These are phyloP conservation scores for Boletus mariae DNA, from an alignment of 1,284 basidiomycete genomes.

Conservation along the genomic window DNA sequence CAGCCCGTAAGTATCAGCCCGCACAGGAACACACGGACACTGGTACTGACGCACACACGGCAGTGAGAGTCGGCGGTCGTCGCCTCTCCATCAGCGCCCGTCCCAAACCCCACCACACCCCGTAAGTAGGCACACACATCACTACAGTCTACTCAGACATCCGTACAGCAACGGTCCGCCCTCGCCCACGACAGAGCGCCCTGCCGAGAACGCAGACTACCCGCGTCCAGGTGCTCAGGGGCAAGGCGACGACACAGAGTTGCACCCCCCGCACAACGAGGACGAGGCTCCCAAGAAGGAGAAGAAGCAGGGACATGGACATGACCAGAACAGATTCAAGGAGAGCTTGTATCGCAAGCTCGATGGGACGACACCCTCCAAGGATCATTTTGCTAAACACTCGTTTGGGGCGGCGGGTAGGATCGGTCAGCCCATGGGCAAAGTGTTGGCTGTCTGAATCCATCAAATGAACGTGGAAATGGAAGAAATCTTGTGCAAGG, in stretches of 20 bases:
- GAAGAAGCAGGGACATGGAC: constrained; percentile 43
- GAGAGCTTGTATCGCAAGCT: constrained; percentile 45
- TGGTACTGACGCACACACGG: neutral
- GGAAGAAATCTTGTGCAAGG: neutral
- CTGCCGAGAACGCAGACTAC: constrained; percentile 49
- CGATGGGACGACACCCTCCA: constrained; percentile 52
- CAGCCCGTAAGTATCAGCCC: constrained; percentile 21
- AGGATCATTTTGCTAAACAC: constrained; percentile 39
- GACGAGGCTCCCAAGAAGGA: constrained; percentile 52
- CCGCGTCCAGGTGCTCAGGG: constrained; percentile 54
- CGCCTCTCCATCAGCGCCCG: constrained; percentile 50
- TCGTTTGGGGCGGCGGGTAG: constrained; percentile 44
- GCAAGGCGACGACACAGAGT: constrained; percentile 35
- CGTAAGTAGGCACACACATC: constrained; percentile 33
- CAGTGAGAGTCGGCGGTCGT: constrained; percentile 65
- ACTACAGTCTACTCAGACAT: neutral
- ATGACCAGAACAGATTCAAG: constrained; percentile 51
- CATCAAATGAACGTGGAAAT: neutral
- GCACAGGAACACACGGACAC: neutral
- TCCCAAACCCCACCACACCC: constrained; percentile 36
- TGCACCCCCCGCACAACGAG: constrained; percentile 43
- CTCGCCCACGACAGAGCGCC: constrained; percentile 22
- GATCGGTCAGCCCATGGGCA: constrained; percentile 59
- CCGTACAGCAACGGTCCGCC: constrained; percentile 26
- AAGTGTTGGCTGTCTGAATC: constrained; percentile 36